Base-by-base conservation (phyloP, 805 yeast species). In the Yarrowia porcina region DNA sequence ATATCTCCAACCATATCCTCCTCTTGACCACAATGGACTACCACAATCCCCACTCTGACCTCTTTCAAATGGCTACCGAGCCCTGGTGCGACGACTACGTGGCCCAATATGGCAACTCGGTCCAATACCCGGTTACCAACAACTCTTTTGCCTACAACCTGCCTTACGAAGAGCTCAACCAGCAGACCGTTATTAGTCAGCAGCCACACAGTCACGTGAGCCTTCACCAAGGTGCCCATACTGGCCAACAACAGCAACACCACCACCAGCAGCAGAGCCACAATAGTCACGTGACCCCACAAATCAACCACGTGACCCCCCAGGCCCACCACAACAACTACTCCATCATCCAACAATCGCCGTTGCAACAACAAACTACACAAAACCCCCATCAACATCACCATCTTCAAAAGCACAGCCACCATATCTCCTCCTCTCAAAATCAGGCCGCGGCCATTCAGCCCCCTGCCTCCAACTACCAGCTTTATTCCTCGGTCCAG, bases 61-160 rank as follows among this genome's bases (percentile, higher is more conserved):
- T 49, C 8, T 49, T 49, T 20, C 41, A 32, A 33, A 49, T 49
- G 57, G 57, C 57, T 28, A 49, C 57, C 57, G 57, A 49, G 57
- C 57, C 57, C 28, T 49, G 57, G 57, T 49, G 57, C 57, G 57
- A 49, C 57, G 41, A 49, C 57, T 49, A 49, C 30, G 57, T 35
- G 21, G 41, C 41, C 21, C 57, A 49, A 11, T 49, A 49, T 21
- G 57, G 57, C 57, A 21, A 33, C 41, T 9, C 25, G 5, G 10
- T 30, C n/a, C 41, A 33, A 41, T 49, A 49, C 21, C 57, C 30
- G 30, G 38, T 28, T 7, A 3, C 18, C 50, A 44, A 28, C 50
- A 25, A n/a, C n/a, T n/a, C 52, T 15, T 45, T 45, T 13, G 36
- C 39, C 41, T 49, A 33, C 57, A 33, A 33, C 32, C 41, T 33